These are phyloP conservation scores for Begonia peltatifolia DNA, from an alignment of 306 rosid genomes.

Conservation along the genomic window DNA sequence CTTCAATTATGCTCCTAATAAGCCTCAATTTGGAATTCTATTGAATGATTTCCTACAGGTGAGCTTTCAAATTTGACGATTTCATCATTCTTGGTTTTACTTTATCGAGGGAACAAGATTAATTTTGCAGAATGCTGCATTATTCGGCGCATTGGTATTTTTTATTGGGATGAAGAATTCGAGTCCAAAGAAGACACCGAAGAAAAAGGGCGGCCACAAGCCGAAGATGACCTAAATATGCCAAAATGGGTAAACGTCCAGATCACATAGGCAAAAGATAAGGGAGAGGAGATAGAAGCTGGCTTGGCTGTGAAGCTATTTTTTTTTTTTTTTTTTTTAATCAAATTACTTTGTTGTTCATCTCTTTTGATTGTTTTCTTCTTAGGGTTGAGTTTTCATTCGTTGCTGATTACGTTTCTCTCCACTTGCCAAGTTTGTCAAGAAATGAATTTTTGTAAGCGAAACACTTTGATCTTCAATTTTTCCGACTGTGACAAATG, in stretches of 20 bases:
- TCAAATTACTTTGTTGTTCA: too few species aligned
- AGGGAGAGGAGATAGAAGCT: too few species aligned
- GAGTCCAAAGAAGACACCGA: slow-evolving; percentile 40
- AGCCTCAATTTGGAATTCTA: slow-evolving; percentile 25
- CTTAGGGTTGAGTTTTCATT: too few species aligned
- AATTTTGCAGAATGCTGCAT: slow-evolving; percentile 29
- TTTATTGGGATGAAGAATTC: slow-evolving; percentile 73
- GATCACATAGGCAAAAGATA: not conserved
- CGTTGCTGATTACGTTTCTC: too few species aligned
- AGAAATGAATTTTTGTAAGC: too few species aligned
- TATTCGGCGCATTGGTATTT: slow-evolving; percentile 74
- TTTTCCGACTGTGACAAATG: too few species aligned
- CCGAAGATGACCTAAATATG: slow-evolving; percentile 36
- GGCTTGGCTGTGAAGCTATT: not conserved
- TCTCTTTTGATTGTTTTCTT: too few species aligned
- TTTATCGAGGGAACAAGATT: slow-evolving; percentile 2
- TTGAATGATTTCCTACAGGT: slow-evolving; percentile 66
- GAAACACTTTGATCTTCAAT: too few species aligned
- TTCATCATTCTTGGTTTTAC: not conserved
- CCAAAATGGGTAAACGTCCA: not conserved
- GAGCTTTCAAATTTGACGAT: slow-evolving; percentile 5
- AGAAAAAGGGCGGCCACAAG: slow-evolving; percentile 55
- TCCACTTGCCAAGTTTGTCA: too few species aligned
- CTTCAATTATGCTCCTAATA: slow-evolving; percentile 50
- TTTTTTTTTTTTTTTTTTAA: too few species aligned